Evolutionary conservation across 768 basidiomycete genomes (phyloP).

Genomic region (Tylopilus felleus): DNA sequence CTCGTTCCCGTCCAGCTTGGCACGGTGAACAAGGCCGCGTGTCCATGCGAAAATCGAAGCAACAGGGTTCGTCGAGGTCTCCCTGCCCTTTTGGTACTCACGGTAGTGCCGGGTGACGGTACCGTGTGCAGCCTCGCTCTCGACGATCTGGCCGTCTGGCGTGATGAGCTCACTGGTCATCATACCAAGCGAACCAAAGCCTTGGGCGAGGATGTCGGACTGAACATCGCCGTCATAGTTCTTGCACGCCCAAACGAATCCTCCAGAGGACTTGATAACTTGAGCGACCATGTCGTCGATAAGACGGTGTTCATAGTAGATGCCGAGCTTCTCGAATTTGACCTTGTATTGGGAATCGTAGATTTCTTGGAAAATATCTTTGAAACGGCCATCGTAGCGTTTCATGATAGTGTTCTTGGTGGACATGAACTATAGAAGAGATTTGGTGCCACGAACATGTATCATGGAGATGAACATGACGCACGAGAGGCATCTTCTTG

Average conservation of each 20-base stretch:
- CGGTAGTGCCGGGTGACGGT: slow-evolving; percentile 97
- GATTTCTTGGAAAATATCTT: slow-evolving; percentile 98
- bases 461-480: slow-evolving; percentile 18
- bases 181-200: slow-evolving; percentile 95
- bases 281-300: slow-evolving; percentile 99
- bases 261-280: slow-evolving; percentile 93
- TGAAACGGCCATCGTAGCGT: slow-evolving; percentile 98
- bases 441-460: not conserved
- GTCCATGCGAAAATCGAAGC: slow-evolving; percentile 99
- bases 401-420: slow-evolving; percentile 98
- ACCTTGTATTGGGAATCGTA: slow-evolving; percentile 79
- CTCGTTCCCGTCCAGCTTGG: slow-evolving; percentile 85
- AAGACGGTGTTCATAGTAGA: slow-evolving; percentile 94
- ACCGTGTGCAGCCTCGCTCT: slow-evolving; percentile 96
- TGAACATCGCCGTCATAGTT: slow-evolving; percentile 87
- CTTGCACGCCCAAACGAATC: slow-evolving; percentile 77
- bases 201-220: slow-evolving; percentile 94
- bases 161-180: slow-evolving; percentile 97
- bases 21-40: slow-evolving; percentile 87
- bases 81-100: slow-evolving; percentile 94
- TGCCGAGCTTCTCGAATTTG: slow-evolving; percentile 63
- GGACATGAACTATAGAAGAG: slow-evolving; percentile 72
- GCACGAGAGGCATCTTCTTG: slow-evolving; percentile 75
- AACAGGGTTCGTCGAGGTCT: slow-evolving; percentile 98
- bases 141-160: slow-evolving; percentile 88